Conservation (phyloP, 108 stramenopile genomes). For the Nitzschia inconspicua region DNA sequence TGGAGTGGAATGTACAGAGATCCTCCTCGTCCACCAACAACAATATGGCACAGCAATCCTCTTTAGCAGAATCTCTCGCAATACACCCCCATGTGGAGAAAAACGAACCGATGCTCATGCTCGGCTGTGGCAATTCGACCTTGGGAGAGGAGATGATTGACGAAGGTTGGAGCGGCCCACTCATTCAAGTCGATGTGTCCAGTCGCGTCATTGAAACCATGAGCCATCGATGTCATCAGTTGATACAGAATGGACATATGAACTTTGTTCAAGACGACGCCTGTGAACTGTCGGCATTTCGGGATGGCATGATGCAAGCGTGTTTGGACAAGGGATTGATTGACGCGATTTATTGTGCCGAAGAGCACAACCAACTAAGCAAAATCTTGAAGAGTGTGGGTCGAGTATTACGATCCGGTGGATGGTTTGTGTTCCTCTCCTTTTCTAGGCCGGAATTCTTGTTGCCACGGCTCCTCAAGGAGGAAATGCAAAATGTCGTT, state of each 20-base stretch:
- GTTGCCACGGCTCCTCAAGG: constrained; percentile 21
- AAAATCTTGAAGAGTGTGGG: constrained; percentile 58
- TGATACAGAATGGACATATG: constrained; percentile 37
- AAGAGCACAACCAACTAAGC: constrained; percentile 41
- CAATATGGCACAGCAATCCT: constrained; percentile 28
- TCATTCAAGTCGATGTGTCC: constrained; percentile 69
- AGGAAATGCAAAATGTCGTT: background rate
- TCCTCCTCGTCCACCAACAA: background rate
- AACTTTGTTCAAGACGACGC: constrained; percentile 68
- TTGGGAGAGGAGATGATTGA: constrained; percentile 69
- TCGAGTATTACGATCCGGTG: constrained; percentile 58
- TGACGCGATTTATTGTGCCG: constrained; percentile 69
- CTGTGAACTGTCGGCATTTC: constrained; percentile 56
- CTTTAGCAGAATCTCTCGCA: constrained; percentile 40
- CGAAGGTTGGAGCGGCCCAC: constrained; percentile 34
- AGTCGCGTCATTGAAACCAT: constrained; percentile 50
- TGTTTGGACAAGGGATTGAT: constrained; percentile 81
- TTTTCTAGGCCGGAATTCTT: constrained; percentile 73
- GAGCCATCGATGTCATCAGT: constrained; percentile 41
- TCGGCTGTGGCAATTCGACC: constrained; percentile 79
- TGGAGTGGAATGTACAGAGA: constrained; percentile 13
- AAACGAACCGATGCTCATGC: constrained; percentile 58
- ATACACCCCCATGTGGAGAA: constrained; percentile 14
- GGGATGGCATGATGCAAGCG: constrained; percentile 50
- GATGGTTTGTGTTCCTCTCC: constrained; percentile 58